phyloP scores from a whole-genome alignment of 306 rosid genomes.

The Malus domestica region ASM211411v1 NC_041794.1:1635001-1635500 shows the following conservation, averaged over 20 bases:
- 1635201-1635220: slow-evolving; percentile 21
- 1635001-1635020: slow-evolving; percentile 35
- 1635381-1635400: background rate
- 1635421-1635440: background rate
- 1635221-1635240: slow-evolving; percentile 97
- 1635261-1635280: slow-evolving; percentile 72
- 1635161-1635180: background rate
- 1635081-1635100: slow-evolving; percentile 53
- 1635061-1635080: slow-evolving; percentile 55
- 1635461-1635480: slow-evolving; percentile 99
- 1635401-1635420: background rate
- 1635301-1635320: slow-evolving; percentile 65
- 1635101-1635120: slow-evolving; percentile 87
- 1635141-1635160: background rate
- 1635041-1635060: slow-evolving; percentile 38
- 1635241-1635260: slow-evolving; percentile 85
- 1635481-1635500: slow-evolving; percentile 73
- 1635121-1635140: background rate
- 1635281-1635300: slow-evolving; percentile 68
- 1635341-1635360: background rate
- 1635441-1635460: slow-evolving; percentile 2
- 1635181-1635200: background rate
- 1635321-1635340: background rate
- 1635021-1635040: slow-evolving; percentile 33
- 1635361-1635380: background rate